Evolutionary conservation across 495 filamentous ascomycete genomes (phyloP), one percentile per base, ranked within the genome.

Genomic region (Hypoxylon rickii): DNA sequence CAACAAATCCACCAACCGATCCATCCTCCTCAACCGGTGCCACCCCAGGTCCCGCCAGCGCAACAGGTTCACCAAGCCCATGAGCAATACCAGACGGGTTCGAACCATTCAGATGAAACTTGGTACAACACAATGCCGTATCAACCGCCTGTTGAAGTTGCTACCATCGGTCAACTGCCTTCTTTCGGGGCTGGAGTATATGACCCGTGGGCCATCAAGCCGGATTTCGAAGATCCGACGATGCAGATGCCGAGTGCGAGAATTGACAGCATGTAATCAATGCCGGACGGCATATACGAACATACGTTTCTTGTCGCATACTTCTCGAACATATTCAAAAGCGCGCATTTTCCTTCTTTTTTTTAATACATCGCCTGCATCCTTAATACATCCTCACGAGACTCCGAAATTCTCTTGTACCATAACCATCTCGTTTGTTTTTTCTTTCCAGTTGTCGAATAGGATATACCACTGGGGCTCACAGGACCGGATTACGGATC

Each of bases 221-320:
- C 71, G 22, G 78, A 79, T 40, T 76, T 68, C 40, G 76, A 75
- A 6, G 76, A 79, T 40, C 55, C 65, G 11, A 63, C 69, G 7
- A 64, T 76, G 60, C 74, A 76, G 47, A 65, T 81, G 67, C 78
- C 78, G 7, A 78, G 75, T 58, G 68, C 64, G 3, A 67, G 78
- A 24, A 73, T 81, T 40, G 70, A 75, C 46, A 70, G 62, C 34
- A 70, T 81, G 65, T 78, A 63, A 68, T 49, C 34, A 10, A 38
- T 6, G 33, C 39, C 12, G 38, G 44, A 41, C 24, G 36, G 12
- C 29, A 39, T 31, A 26, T 20, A 26, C 36, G 20, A 39, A 16
- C 41, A 42, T 31, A 41, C 11, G 4, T 51, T 41, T 20, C 45
- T 36, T 43, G 13, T 37, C n/a, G 51, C 42, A 61, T 38, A 51